phyloP scores from a whole-genome alignment of 1,284 basidiomycete species.

The Filobasidium uniguttulatum region DNA sequence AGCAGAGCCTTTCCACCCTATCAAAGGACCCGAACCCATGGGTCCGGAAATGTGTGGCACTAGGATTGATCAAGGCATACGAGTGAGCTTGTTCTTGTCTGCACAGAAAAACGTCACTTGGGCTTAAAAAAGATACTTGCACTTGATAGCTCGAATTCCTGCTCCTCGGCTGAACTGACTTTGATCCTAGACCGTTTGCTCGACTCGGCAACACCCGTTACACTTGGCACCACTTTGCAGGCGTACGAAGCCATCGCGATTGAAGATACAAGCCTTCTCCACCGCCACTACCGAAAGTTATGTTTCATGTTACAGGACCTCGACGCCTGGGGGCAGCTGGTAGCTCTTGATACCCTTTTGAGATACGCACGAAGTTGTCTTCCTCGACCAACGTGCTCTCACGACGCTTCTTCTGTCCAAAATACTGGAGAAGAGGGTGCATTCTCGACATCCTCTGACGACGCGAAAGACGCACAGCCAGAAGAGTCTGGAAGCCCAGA shows the following conservation, averaged over 20 bases:
- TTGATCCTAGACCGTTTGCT: conserved; percentile 61
- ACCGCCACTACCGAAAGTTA: conserved; percentile 72
- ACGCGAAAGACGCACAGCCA: background rate
- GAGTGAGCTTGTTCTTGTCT: conserved; percentile 44
- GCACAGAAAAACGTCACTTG: too few species aligned
- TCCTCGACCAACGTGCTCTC: too few species aligned
- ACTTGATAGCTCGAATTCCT: conserved; percentile 51
- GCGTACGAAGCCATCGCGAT: conserved; percentile 77
- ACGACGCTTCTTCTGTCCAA: too few species aligned
- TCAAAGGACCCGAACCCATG: conserved; percentile 82
- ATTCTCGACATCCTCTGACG: too few species aligned
- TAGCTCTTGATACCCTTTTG: conserved; percentile 61
- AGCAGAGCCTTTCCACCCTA: conserved; percentile 80
- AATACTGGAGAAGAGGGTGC: too few species aligned
- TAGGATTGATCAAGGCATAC: conserved; percentile 75
- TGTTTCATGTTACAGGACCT: conserved; percentile 74
- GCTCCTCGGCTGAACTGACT: conserved; percentile 58
- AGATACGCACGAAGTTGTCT: conserved; percentile 78
- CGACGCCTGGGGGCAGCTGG: conserved; percentile 91
- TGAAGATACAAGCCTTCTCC: conserved; percentile 68
- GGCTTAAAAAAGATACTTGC: too few species aligned
- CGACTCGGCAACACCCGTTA: conserved; percentile 69
- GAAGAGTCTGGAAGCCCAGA: conserved; percentile 26
- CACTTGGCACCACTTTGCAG: conserved; percentile 69
- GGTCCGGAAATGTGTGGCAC: conserved; percentile 78